Evolutionary conservation across 225 moss, liverwort and hornwort species (phyloP), one percentile per base, ranked within the genome.

Genomic region (Pleurozium schreberi): DNA sequence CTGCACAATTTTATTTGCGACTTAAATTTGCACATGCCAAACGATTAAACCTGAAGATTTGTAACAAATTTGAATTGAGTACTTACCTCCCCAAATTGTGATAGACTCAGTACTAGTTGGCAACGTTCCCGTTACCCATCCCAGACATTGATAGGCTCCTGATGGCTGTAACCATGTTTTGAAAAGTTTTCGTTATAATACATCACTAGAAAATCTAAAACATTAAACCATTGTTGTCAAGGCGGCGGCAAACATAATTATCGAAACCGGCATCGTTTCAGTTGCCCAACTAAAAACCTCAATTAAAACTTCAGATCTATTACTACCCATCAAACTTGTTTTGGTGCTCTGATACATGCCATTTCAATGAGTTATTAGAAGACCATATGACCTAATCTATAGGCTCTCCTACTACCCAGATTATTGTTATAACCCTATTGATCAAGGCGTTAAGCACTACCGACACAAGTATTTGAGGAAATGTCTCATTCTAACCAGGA

Each of bases 51-150:
- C 43, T 23, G n/a, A 62, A 43, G 28, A 73, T 21, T 52, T 75
- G 26, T 18, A 67, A 23, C 15, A 69, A 12, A 49, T 21, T 82
- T 82, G 36, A 25, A 8, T 27, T 14, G 23, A 13, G 36, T 75
- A 76, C 59, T 59, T 88, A 88, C 89, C 92, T 92, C 92, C 92
- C 14, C 60, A 84, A 67, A 92, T 53, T 55, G 92, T 87, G 57
- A 79, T 5, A 18, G 79, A 42, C 2, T 1, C 4, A 43, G 43
- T 8, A 33, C 23, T 26, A 36, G 1, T 1, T 33, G 52, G 28
- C 53, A 52, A 17, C 4, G 38, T 7, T 58, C 88, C 75, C 25
- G 63, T 6, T 8, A 9, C 4, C 90, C 92, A 92, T 47, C 79
- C 86, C 78, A 92, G 18, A 60, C 92, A 92, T 36, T 87, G 79